Evolutionary conservation across 2,329 filamentous ascomycete genomes (phyloP).

Genomic region (Zymoseptoria passerinii): DNA sequence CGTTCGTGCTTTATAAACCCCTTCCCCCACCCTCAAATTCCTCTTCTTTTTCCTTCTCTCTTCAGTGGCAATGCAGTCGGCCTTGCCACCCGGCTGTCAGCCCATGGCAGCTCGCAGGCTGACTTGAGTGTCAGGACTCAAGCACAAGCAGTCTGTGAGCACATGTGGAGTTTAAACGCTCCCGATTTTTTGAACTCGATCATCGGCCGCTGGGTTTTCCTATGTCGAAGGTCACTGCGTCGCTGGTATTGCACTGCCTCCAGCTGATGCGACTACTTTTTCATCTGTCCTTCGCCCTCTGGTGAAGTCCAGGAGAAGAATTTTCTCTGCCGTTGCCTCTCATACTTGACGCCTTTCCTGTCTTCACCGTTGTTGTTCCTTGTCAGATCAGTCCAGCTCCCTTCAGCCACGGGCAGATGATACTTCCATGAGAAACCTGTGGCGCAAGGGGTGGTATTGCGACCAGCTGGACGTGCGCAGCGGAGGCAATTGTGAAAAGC

Average conservation of each 20-base stretch:
- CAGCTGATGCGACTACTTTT: constrained; percentile 1
- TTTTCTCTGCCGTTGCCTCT: no score
- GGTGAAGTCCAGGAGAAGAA: background rate
- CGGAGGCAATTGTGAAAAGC: no score
- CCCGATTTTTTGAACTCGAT: background rate
- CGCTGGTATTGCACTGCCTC: constrained; percentile 1
- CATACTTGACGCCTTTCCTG: background rate
- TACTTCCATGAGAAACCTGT: no score
- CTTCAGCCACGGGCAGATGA: no score
- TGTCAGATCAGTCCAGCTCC: background rate
- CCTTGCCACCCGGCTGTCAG: no score
- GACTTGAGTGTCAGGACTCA: background rate
- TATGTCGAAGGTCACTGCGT: constrained; percentile 2
- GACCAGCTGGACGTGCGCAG: no score
- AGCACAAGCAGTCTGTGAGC: background rate
- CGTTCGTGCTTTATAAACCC: background rate
- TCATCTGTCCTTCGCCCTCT: background rate
- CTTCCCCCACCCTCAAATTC: background rate
- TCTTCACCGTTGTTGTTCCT: background rate
- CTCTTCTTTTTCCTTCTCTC: background rate
- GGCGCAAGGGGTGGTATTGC: no score
- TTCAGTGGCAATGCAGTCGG: background rate
- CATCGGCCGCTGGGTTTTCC: constrained; percentile 3
- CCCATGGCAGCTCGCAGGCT: background rate
- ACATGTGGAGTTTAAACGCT: background rate